Percentiles rank a stretch among this genome's conserved stretches.
Evolutionary conservation across 352 stramenopile genomes (phyloP).

Genomic region (Aphanomyces astaci): DNA sequence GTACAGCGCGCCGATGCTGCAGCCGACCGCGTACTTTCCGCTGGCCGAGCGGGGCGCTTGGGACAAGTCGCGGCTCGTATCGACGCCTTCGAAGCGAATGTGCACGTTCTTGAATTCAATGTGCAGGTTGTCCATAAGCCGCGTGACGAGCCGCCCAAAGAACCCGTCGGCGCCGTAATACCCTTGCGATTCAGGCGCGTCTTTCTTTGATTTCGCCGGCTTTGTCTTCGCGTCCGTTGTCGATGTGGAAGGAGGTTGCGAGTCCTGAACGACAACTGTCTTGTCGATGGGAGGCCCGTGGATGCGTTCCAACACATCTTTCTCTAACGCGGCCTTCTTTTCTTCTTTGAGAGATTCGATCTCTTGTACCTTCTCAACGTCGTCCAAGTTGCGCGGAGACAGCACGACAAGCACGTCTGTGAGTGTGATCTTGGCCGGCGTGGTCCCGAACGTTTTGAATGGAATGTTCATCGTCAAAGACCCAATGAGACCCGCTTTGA

Average conservation of each 20-base stretch:
- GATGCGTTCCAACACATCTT: constrained; percentile 77
- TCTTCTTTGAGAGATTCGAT: constrained; percentile 37
- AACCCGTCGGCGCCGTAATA: constrained; percentile 86
- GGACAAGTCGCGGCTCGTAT: neutral
- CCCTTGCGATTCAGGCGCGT: constrained; percentile 33
- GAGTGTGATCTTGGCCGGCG: constrained; percentile 80
- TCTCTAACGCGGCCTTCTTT: constrained; percentile 60
- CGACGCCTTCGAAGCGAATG: constrained; percentile 65
- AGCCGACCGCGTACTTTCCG: constrained; percentile 59
- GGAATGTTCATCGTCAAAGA: constrained; percentile 79
- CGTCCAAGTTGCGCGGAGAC: constrained; percentile 58
- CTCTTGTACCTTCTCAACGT: constrained; percentile 33
- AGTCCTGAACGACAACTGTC: constrained; percentile 59
- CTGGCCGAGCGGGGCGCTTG: neutral
- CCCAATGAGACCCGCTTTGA: constrained; percentile 83
- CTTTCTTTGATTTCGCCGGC: neutral
- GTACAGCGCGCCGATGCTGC: constrained; percentile 75
- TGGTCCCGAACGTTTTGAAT: constrained; percentile 73
- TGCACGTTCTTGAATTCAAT: constrained; percentile 83
- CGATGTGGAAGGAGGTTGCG: neutral
- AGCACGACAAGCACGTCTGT: constrained; percentile 79
- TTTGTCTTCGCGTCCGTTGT: neutral
- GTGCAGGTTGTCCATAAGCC: constrained; percentile 87
- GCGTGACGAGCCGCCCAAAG: constrained; percentile 82
- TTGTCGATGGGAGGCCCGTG: constrained; percentile 56